Conservation (phyloP, 768 basidiomycete species). For the Tylopilus plumbeoviolaceoides region DNA sequence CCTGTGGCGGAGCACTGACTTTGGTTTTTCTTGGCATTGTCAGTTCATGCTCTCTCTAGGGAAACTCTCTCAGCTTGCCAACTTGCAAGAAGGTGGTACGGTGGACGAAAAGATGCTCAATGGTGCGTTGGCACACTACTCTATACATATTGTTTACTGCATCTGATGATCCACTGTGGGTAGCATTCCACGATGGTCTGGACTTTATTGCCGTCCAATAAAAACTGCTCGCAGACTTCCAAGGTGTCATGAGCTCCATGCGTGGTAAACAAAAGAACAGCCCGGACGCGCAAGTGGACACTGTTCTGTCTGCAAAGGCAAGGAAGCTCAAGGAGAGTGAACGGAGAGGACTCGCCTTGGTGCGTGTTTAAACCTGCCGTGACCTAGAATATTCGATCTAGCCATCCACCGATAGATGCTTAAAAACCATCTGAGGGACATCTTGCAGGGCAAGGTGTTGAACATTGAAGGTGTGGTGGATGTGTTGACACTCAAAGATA, state of each 20-base stretch:
- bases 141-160: background rate
- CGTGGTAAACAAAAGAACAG: constrained; percentile 58
- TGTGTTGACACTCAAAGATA: constrained; percentile 82
- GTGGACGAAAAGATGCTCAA: constrained; percentile 52
- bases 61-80: constrained; percentile 77
- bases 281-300: constrained; percentile 65
- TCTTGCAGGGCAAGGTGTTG: constrained; percentile 73
- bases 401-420: constrained; percentile 47
- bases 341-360: constrained; percentile 46
- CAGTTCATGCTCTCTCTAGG: constrained; percentile 91
- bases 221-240: constrained; percentile 60
- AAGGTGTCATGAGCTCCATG: constrained; percentile 39
- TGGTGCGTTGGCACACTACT: constrained; percentile 36
- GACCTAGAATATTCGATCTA: background rate
- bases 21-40: background rate
- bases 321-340: constrained; percentile 35
- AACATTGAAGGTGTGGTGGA: constrained; percentile 80
- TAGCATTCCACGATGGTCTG: constrained; percentile 82
- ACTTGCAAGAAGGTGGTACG: constrained; percentile 42
- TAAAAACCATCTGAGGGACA: constrained; percentile 58
- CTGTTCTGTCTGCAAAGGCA: constrained; percentile 54
- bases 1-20: constrained; percentile 3
- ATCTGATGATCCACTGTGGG: constrained; percentile 3
- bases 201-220: constrained; percentile 87
- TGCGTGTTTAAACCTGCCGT: constrained; percentile 10